Conservation (phyloP, 108 stramenopile genomes). For the Pseudonitzschia pungens region DNA sequence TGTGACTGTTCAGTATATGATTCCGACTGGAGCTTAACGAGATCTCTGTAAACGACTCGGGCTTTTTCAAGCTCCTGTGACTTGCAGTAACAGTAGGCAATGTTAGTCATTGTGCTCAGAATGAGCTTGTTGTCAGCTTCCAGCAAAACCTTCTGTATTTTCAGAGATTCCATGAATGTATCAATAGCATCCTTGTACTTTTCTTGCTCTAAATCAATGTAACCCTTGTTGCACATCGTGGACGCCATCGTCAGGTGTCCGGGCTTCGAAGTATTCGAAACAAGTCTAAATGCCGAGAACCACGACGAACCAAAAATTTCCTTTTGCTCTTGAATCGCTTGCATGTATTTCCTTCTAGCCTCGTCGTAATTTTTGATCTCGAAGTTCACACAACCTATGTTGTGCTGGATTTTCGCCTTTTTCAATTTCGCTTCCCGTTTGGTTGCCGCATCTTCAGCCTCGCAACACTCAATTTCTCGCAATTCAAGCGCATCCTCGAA, state of each 20-base stretch:
- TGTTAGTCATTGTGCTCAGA: conserved; percentile 55
- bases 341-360: conserved; percentile 45
- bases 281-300: conserved; percentile 29
- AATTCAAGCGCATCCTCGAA: conserved; percentile 53
- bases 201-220: conserved; percentile 51
- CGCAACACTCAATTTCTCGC: conserved; percentile 37
- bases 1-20: conserved; percentile 35
- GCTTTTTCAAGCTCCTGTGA: conserved; percentile 36
- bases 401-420: conserved; percentile 63
- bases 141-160: conserved; percentile 51
- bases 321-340: conserved; percentile 50
- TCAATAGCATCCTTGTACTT: conserved; percentile 43
- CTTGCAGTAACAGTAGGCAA: conserved; percentile 50
- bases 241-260: conserved; percentile 59
- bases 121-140: conserved; percentile 55
- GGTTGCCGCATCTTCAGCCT: conserved; percentile 26
- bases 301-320: conserved; percentile 35
- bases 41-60: conserved; percentile 34
- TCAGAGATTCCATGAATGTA: conserved; percentile 45
- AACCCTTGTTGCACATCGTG: conserved; percentile 67
- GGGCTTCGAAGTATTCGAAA: conserved; percentile 42
- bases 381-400: conserved; percentile 69
- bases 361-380: conserved; percentile 44
- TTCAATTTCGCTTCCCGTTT: conserved; percentile 44
- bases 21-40: conserved; percentile 36